phyloP scores from a whole-genome alignment of 257 asterid genomes.

The Ophiorrhiza pumila region DNA sequence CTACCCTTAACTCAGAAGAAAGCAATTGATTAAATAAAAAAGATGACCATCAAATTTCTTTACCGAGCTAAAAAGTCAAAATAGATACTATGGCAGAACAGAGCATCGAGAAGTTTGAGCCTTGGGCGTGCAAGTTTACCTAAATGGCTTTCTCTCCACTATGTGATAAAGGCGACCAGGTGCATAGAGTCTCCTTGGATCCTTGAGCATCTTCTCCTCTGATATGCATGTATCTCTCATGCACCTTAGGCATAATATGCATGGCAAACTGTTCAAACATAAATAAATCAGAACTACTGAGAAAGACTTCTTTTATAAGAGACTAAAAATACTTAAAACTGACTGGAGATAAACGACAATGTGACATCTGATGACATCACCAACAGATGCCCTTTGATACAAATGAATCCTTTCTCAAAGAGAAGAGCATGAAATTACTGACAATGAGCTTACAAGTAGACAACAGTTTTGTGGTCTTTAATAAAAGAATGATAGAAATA shows the following conservation, averaged over 20 bases:
- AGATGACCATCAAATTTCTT: background rate
- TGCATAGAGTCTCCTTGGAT: slow-evolving; percentile 75
- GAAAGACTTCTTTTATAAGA: background rate
- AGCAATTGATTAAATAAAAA: background rate
- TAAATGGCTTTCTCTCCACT: slow-evolving; percentile 77
- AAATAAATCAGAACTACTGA: background rate
- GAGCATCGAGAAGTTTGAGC: background rate
- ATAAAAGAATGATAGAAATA: background rate
- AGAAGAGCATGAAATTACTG: background rate
- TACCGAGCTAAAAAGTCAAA: background rate
- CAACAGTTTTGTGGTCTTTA: background rate
- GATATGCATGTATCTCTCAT: slow-evolving; percentile 80
- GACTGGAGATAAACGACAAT: background rate
- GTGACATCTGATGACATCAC: slow-evolving; percentile 1
- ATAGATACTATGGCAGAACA: background rate
- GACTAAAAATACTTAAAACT: background rate
- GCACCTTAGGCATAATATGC: slow-evolving; percentile 74
- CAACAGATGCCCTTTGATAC: background rate
- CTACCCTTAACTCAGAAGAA: background rate
- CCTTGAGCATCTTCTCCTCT: slow-evolving; percentile 79
- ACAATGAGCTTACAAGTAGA: background rate
- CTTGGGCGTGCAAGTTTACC: slow-evolving; percentile 33
- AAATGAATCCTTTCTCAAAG: background rate
- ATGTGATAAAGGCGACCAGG: slow-evolving; percentile 94
- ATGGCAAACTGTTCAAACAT: slow-evolving; percentile 62